phyloP scores from a whole-genome alignment of 768 basidiomycete genomes.

The Russula olivacea region DNA sequence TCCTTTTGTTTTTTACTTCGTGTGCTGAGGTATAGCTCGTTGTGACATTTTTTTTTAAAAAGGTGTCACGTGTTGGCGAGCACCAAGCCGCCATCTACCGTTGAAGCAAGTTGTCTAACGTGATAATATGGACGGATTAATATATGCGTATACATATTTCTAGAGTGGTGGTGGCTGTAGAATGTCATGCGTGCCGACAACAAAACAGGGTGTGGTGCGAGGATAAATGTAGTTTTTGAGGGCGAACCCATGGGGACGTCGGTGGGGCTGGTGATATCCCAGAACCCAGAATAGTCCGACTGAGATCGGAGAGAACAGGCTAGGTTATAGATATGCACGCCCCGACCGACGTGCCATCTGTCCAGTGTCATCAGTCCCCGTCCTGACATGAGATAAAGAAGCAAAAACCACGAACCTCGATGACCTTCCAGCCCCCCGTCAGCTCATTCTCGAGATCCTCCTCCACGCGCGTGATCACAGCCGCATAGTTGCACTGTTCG shows the following conservation, averaged over 20 bases:
- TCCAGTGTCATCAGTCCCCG: constrained; percentile 12
- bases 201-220: constrained; percentile 12
- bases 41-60: neutral
- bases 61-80: neutral
- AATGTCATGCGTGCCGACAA: constrained; percentile 10
- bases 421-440: constrained; percentile 96
- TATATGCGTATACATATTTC: constrained; percentile 20
- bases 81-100: constrained; percentile 4
- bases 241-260: neutral
- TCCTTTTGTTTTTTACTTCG: neutral
- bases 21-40: neutral
- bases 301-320: neutral
- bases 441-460: constrained; percentile 87
- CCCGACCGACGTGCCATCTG: constrained; percentile 50
- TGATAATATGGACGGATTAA: constrained; percentile 12
- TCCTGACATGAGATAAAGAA: neutral
- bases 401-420: constrained; percentile 66
- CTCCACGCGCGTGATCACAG: constrained; percentile 82
- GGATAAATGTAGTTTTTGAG: constrained; percentile 2
- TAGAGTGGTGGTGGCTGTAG: constrained; percentile 17
- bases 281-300: neutral
- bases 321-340: constrained; percentile 41
- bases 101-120: constrained; percentile 6
- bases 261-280: too few relatives aligned
- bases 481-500: constrained; percentile 90